Percentiles rank a stretch among this genome's conserved stretches.
Conservation (phyloP, 23 red algal species). For the Chondrus crispus region DNA sequence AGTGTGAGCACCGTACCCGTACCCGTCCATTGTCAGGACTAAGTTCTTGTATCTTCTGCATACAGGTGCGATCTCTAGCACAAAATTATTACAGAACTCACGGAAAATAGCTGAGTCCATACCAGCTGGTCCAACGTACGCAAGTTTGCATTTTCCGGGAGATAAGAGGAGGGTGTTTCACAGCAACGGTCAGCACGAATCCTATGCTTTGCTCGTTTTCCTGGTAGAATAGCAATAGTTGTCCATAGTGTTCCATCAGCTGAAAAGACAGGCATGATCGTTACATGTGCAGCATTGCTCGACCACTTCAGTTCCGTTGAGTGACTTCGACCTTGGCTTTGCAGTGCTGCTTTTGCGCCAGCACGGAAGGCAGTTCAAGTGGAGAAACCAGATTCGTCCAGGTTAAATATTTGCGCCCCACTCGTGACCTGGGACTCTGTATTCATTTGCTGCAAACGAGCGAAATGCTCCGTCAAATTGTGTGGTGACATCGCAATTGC, state of each 20-base stretch:
- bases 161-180: not conserved
- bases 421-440: too few species aligned
- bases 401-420: too few species aligned
- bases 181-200: not conserved
- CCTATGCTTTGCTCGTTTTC: not conserved
- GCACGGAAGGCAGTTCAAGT: not conserved
- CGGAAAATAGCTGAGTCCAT: not conserved
- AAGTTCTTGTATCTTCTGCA: not conserved
- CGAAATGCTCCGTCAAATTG: not conserved
- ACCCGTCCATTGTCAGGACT: not conserved
- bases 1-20: not conserved
- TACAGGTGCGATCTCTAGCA: not conserved
- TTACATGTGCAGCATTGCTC: not conserved
- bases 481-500: not conserved
- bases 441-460: too few species aligned
- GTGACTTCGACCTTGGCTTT: not conserved
- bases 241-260: not conserved
- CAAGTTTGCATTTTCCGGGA: not conserved
- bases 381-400: constrained; percentile 3
- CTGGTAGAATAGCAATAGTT: not conserved
- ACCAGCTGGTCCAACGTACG: not conserved
- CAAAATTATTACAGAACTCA: not conserved
- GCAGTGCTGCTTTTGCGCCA: not conserved
- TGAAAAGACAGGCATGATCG: constrained; percentile 3
- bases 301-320: not conserved